Conservation (phyloP, 257 asterid genomes). For the Eucommia ulmoides region DNA sequence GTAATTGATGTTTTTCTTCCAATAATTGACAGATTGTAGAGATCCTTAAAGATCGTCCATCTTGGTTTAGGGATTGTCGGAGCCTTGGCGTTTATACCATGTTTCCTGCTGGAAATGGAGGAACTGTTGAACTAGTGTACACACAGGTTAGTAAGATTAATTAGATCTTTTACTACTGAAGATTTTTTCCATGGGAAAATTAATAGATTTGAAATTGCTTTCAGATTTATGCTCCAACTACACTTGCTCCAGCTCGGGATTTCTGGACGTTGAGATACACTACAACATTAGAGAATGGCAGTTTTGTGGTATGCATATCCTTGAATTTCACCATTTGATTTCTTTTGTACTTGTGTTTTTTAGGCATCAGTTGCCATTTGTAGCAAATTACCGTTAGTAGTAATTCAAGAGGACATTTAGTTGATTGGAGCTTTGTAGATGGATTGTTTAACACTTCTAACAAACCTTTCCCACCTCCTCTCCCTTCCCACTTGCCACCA, state of each 20-base stretch:
- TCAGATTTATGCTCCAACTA: constrained; percentile 90
- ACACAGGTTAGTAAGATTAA: constrained; percentile 44
- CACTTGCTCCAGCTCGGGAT: constrained; percentile 93
- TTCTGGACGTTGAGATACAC: constrained; percentile 98
- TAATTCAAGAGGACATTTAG: too few species aligned
- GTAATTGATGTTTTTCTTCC: neutral
- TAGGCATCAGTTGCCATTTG: too few species aligned
- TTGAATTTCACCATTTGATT: too few species aligned
- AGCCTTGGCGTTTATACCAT: neutral
- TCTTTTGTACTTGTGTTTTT: too few species aligned
- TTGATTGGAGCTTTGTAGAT: too few species aligned
- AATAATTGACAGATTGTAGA: neutral
- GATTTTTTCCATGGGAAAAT: neutral
- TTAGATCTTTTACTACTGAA: neutral
- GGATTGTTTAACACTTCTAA: too few species aligned
- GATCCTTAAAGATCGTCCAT: constrained; percentile 4
- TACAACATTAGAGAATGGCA: constrained; percentile 78
- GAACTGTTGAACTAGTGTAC: neutral
- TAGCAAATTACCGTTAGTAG: too few species aligned
- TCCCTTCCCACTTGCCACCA: too few species aligned
- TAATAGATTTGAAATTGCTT: constrained; percentile 3
- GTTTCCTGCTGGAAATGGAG: constrained; percentile 4
- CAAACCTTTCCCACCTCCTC: too few species aligned
- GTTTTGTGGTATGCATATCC: constrained; percentile 67
- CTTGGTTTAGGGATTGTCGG: neutral